Conservation (phyloP, 768 basidiomycete genomes). For the Leucogyrophana mollusca region DNA sequence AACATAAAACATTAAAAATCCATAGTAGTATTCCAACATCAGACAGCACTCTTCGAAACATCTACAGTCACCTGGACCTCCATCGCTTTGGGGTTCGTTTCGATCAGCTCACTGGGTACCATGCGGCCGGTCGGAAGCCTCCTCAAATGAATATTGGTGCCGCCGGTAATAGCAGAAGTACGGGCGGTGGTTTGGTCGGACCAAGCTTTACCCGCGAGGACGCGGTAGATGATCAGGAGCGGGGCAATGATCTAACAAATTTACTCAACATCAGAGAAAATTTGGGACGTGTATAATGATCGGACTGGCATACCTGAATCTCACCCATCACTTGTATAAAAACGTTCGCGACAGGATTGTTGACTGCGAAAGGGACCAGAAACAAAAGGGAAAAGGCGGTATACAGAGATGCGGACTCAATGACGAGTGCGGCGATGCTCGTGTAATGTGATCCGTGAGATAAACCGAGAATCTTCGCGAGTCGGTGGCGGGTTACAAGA, state of each 20-base stretch:
- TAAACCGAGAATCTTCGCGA: constrained; percentile 28
- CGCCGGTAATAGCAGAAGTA: no score
- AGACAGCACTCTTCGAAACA: no score
- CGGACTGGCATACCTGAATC: constrained; percentile 8
- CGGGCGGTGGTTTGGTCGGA: constrained; percentile 3
- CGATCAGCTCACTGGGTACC: no score
- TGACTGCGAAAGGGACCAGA: constrained; percentile 39
- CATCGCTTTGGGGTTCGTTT: no score
- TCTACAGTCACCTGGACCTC: no score
- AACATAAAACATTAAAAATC: no score
- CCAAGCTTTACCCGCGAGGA: constrained; percentile 25
- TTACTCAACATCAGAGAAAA: no score
- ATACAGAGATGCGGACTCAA: constrained; percentile 47
- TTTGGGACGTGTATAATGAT: no score
- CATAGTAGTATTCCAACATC: no score
- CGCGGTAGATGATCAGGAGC: constrained; percentile 27
- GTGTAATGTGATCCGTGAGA: constrained; percentile 36
- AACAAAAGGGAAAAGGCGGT: constrained; percentile 38
- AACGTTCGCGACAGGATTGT: constrained; percentile 39
- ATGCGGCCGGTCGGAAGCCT: no score
- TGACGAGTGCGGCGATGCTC: constrained; percentile 35
- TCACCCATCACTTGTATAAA: constrained; percentile 23
- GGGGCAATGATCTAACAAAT: constrained; percentile 23
- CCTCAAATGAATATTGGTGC: no score
- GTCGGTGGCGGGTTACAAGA: constrained; percentile 7